A percentile compares a stretch with the other conserved stretches of the same genome.
These are phyloP conservation scores for cucumber (Cucumis sativus) DNA, from an alignment of 306 rosid genomes.

Conservation along the genomic window DNA sequence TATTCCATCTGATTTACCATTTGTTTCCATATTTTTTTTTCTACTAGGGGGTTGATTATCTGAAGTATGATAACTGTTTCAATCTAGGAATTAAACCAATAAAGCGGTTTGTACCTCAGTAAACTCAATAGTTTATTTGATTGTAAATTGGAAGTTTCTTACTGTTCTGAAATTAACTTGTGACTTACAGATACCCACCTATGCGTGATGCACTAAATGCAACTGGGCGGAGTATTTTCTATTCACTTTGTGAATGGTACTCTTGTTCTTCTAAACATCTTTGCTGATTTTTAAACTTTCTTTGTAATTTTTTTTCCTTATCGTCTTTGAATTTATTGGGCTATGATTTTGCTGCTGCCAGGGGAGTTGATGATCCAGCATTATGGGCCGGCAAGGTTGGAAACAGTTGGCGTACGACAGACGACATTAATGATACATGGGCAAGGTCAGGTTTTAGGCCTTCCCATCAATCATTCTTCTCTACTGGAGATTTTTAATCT, in stretches of 20 bases:
- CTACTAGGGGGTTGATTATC: constrained; percentile 68
- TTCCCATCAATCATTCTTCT: neutral
- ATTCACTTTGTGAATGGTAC: constrained; percentile 89
- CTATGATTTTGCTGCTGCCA: constrained; percentile 14
- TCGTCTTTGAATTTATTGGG: neutral
- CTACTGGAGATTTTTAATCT: neutral
- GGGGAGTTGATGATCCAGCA: constrained; percentile 94
- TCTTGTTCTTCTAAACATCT: constrained; percentile 5
- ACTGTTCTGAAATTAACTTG: constrained; percentile 19
- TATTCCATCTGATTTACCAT: neutral
- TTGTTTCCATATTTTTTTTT: neutral
- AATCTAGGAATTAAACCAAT: constrained; percentile 72
- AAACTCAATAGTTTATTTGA: constrained; percentile 9
- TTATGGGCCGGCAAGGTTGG: constrained; percentile 89
- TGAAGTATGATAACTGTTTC: constrained; percentile 94
- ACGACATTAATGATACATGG: constrained; percentile 87
- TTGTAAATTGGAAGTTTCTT: constrained; percentile 4
- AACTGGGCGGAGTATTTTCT: constrained; percentile 57
- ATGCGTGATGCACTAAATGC: constrained; percentile 85
- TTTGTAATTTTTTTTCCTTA: neutral
- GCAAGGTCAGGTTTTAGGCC: constrained; percentile 52
- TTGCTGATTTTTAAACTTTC: neutral
- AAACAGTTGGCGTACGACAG: constrained; percentile 98
- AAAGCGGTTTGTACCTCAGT: constrained; percentile 43
- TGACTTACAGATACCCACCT: constrained; percentile 72